These are phyloP conservation scores for Geranium incanum DNA, from an alignment of 441 rosid genomes.

Conservation along the genomic window DNA sequence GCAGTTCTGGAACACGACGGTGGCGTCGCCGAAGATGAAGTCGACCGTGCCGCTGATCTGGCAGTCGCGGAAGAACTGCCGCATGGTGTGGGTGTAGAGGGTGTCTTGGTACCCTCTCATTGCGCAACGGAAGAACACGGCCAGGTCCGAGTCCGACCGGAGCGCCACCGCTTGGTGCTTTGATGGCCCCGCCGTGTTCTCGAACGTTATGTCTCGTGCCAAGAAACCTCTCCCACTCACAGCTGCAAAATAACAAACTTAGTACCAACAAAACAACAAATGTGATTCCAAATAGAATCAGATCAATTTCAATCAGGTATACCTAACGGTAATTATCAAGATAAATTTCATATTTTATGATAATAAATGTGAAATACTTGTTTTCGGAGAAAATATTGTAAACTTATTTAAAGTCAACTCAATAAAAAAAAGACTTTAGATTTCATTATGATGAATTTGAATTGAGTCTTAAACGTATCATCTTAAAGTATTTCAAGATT, in stretches of 20 bases:
- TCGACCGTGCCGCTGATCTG: conserved; percentile 44
- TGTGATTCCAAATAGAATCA: no score
- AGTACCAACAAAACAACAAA: no score
- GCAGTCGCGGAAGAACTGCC: conserved; percentile 47
- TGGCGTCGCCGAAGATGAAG: conserved; percentile 44
- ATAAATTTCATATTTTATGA: no score
- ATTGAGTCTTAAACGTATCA: no score
- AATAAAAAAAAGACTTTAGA: no score
- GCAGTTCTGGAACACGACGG: conserved; percentile 48
- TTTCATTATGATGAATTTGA: no score
- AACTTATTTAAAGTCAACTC: no score
- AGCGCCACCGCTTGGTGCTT: conserved; percentile 33
- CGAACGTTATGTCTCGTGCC: conserved; percentile 44
- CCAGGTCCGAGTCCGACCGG: conserved; percentile 40
- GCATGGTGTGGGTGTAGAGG: conserved; percentile 41
- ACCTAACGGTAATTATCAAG: no score
- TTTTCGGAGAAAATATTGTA: no score
- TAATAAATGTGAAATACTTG: no score
- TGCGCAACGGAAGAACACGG: conserved; percentile 45
- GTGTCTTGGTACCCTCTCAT: conserved; percentile 49
- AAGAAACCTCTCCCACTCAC: conserved; percentile 40
- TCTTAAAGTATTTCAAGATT: no score
- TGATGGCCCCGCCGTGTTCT: conserved; percentile 36
- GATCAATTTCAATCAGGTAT: no score
- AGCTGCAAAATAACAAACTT: conserved; percentile 22